These are phyloP conservation scores for Gentiana straminea DNA, from an alignment of 257 asterid genomes.

Conservation along the genomic window DNA sequence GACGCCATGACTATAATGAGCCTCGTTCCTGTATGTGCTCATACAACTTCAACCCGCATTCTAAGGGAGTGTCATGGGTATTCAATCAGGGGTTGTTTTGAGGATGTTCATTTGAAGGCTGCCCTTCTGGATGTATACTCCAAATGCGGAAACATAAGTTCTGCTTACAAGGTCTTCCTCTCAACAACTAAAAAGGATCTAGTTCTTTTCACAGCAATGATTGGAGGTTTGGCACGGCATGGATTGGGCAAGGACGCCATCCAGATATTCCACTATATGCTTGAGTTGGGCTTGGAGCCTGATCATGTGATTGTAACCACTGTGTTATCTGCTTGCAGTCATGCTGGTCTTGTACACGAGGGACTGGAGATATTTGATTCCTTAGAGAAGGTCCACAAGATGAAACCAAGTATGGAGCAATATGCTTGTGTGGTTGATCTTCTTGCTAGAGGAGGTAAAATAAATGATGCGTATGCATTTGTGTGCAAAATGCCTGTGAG, in stretches of 20 bases:
- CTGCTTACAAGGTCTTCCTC: slow-evolving; percentile 49
- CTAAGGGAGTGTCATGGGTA: slow-evolving; percentile 74
- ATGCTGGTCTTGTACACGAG: slow-evolving; percentile 66
- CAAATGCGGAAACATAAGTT: slow-evolving; percentile 58
- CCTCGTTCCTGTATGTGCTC: slow-evolving; percentile 59
- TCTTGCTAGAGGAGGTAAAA: slow-evolving; percentile 63
- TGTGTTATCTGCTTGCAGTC: slow-evolving; percentile 74
- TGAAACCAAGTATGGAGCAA: slow-evolving; percentile 70
- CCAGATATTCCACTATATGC: slow-evolving; percentile 42
- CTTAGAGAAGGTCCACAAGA: slow-evolving; percentile 30
- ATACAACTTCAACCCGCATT: slow-evolving; percentile 50
- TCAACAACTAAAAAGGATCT: slow-evolving; percentile 51
- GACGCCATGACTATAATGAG: slow-evolving; percentile 55
- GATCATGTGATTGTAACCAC: slow-evolving; percentile 67
- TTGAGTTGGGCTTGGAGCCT: slow-evolving; percentile 45
- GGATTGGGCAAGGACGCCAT: slow-evolving; percentile 70
- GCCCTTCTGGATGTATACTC: slow-evolving; percentile 62
- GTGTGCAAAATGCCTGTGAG: slow-evolving; percentile 43
- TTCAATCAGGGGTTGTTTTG: slow-evolving; percentile 34
- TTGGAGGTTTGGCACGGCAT: slow-evolving; percentile 84
- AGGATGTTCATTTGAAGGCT: slow-evolving; percentile 45
- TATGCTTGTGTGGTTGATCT: slow-evolving; percentile 80
- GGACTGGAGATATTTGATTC: slow-evolving; percentile 54
- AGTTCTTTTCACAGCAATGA: slow-evolving; percentile 66
- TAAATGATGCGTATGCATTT: slow-evolving; percentile 55